Percentiles rank a stretch among this genome's conserved stretches.
phyloP scores from a whole-genome alignment of 1,139 yeast species.

The Yamadazyma mexicana region DNA sequence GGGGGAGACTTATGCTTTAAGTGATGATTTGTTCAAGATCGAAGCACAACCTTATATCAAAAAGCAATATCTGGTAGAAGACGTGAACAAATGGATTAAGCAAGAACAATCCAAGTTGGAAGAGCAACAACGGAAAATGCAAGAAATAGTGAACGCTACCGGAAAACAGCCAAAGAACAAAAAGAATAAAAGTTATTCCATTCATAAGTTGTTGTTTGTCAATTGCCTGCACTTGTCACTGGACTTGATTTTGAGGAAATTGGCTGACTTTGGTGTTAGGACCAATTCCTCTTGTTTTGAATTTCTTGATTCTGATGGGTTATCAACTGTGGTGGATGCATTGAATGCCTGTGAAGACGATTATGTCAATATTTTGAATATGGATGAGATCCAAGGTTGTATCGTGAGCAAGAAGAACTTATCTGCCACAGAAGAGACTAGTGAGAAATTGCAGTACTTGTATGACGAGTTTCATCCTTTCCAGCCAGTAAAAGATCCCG shows the following conservation, averaged over 20 bases:
- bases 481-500: constrained; percentile 48
- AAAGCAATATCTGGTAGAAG: constrained; percentile 28
- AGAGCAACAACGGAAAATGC: constrained; percentile 6
- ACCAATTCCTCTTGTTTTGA: constrained; percentile 44
- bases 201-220: constrained; percentile 70
- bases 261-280: constrained; percentile 47
- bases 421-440: constrained; percentile 33
- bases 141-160: constrained; percentile 7
- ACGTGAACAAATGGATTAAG: constrained; percentile 51
- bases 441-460: constrained; percentile 45
- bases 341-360: constrained; percentile 51
- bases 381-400: constrained; percentile 47
- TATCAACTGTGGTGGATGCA: constrained; percentile 30
- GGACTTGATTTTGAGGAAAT: constrained; percentile 65
- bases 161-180: constrained; percentile 17
- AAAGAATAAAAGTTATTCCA: constrained; percentile 53
- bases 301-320: constrained; percentile 21
- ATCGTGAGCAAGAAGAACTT: constrained; percentile 66
- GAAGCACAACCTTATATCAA: constrained; percentile 13
- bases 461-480: constrained; percentile 90
- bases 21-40: constrained; percentile 44
- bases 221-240: constrained; percentile 76
- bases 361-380: constrained; percentile 24
- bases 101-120: constrained; percentile 33
- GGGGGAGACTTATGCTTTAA: constrained; percentile 66